Evolutionary conservation across 129 eudicot genomes (phyloP).

Genomic region (Arctium minus): DNA sequence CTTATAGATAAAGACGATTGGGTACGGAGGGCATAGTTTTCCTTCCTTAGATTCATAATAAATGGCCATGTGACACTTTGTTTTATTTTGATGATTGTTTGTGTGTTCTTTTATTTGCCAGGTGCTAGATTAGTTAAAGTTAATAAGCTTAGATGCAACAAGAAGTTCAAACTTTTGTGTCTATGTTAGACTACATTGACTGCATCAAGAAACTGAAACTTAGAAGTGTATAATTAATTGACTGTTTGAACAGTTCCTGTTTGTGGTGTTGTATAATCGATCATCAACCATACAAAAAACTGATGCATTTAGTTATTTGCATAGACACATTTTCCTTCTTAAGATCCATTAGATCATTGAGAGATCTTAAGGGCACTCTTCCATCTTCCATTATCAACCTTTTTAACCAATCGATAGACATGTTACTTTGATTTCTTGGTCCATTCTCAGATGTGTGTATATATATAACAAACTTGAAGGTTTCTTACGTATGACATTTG

Average conservation of each 20-base stretch:
- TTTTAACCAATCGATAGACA: too few species aligned
- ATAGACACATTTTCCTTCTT: neutral
- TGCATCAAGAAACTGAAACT: neutral
- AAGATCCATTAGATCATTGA: neutral
- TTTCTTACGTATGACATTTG: too few species aligned
- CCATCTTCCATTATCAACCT: neutral
- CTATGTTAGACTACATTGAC: neutral
- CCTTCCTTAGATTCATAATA: too few species aligned
- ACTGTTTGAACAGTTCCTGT: too few species aligned
- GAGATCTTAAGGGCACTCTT: neutral
- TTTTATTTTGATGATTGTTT: constrained; percentile 5
- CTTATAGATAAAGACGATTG: too few species aligned
- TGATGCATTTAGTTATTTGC: neutral
- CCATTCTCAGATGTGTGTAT: too few species aligned
- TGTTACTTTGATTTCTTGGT: too few species aligned
- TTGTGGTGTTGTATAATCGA: too few species aligned
- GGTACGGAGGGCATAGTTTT: too few species aligned
- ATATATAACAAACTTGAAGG: too few species aligned
- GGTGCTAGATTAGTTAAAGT: constrained; percentile 1
- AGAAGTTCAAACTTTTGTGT: neutral
- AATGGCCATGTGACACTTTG: neutral
- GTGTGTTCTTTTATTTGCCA: neutral
- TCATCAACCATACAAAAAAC: too few species aligned
- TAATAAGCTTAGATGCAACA: neutral
- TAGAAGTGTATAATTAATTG: too few species aligned